A percentile compares a stretch with the other conserved stretches of the same genome.
Conservation (phyloP, 163 green algal genomes). For the Volvox carteri region DNA sequence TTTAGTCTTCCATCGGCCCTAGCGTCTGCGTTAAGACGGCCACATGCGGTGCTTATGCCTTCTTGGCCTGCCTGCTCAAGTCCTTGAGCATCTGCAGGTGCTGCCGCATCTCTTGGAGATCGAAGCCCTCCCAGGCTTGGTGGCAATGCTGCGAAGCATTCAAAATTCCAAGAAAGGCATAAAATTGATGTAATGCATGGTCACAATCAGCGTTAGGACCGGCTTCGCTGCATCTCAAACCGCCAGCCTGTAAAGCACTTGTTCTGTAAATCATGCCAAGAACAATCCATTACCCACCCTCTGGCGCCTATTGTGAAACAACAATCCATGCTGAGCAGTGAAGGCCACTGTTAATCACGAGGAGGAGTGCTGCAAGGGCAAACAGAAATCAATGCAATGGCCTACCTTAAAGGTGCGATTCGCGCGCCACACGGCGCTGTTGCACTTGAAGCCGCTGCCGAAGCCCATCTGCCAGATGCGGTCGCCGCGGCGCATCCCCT, state of each 20-base stretch:
- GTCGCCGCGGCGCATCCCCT: constrained; percentile 73
- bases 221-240: not conserved
- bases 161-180: not conserved
- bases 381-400: not conserved
- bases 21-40: too few relatives aligned
- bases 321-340: too few relatives aligned
- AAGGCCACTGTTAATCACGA: too few relatives aligned
- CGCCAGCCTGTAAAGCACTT: not conserved
- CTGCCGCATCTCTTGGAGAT: constrained; percentile 67
- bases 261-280: not conserved
- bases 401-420: constrained; percentile 73
- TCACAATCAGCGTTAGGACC: not conserved
- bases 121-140: constrained; percentile 72
- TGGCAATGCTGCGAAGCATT: constrained; percentile 52
- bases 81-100: constrained; percentile 66
- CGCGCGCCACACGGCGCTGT: constrained; percentile 92
- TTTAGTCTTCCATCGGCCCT: too few relatives aligned
- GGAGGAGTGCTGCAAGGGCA: too few relatives aligned
- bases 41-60: too few relatives aligned
- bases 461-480: constrained; percentile 93
- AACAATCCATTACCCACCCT: not conserved
- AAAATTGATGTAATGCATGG: not conserved
- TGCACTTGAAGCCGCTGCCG: constrained; percentile 98
- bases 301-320: not conserved
- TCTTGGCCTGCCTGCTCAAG: constrained; percentile 54